phyloP scores from a whole-genome alignment of 805 yeast species.

The Cyberlindnera saturnus region DNA sequence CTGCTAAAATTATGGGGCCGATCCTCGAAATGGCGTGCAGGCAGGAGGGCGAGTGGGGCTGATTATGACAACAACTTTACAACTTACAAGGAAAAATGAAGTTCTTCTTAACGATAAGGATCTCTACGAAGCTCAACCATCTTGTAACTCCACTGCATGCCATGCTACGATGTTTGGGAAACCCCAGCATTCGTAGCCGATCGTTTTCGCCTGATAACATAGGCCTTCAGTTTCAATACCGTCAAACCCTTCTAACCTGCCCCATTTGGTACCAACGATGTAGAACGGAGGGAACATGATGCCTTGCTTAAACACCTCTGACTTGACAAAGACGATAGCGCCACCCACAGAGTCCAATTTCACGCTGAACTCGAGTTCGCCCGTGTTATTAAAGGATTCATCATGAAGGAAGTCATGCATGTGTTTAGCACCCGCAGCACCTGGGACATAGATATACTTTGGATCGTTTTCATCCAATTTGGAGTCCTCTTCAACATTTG shows the following conservation, averaged over 20 bases:
- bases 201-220: conserved; percentile 39
- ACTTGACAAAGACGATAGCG: conserved; percentile 39
- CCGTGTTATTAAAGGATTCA: conserved; percentile 11
- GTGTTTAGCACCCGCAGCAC: conserved; percentile 9
- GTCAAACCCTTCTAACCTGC: conserved; percentile 42
- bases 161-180: conserved; percentile 34
- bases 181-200: conserved; percentile 44
- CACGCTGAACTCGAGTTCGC: conserved; percentile 6
- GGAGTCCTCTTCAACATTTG: conserved; percentile 17
- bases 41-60: no score
- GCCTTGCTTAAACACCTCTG: conserved; percentile 39
- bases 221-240: conserved; percentile 51
- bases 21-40: no score
- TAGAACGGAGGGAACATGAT: conserved; percentile 40
- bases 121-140: neutral
- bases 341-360: conserved; percentile 45
- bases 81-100: no score
- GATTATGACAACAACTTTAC: no score
- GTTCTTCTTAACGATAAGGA: neutral
- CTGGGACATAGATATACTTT: conserved; percentile 12
- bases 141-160: conserved; percentile 8
- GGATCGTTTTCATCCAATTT: conserved; percentile 9
- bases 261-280: conserved; percentile 40
- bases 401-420: conserved; percentile 23
- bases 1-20: no score